These are phyloP conservation scores for Aspergillus biplanus DNA, from an alignment of 495 filamentous ascomycete species.

Conservation along the genomic window DNA sequence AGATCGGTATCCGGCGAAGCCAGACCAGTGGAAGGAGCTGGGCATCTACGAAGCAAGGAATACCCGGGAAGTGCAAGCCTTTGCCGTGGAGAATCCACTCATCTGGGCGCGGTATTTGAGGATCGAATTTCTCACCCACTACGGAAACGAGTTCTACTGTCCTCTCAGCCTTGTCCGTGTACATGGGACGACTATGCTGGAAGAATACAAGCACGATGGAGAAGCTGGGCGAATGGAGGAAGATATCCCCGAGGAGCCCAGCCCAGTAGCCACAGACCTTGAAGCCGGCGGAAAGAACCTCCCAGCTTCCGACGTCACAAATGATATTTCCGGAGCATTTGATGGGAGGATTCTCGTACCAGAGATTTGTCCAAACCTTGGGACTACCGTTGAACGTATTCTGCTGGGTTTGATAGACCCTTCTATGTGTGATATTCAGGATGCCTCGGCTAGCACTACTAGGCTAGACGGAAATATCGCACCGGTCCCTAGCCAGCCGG, in stretches of 20 bases:
- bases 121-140: constrained; percentile 90
- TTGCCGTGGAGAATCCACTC: constrained; percentile 86
- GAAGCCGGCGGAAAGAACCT: constrained; percentile 14
- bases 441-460: constrained; percentile 16
- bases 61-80: constrained; percentile 90
- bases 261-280: constrained; percentile 42
- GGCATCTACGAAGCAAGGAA: constrained; percentile 90
- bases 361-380: constrained; percentile 23
- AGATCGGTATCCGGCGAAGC: constrained; percentile 89
- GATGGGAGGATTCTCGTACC: background rate
- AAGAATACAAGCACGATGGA: constrained; percentile 79
- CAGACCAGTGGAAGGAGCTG: constrained; percentile 87
- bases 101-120: constrained; percentile 95
- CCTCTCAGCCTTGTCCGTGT: constrained; percentile 88
- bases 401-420: constrained; percentile 19
- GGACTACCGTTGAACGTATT: constrained; percentile 21
- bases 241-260: constrained; percentile 48
- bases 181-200: constrained; percentile 96
- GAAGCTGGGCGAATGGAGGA: constrained; percentile 64
- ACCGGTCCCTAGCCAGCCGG: constrained; percentile 14
- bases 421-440: constrained; percentile 27
- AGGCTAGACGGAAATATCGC: constrained; percentile 15
- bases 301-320: background rate
- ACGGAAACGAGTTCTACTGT: constrained; percentile 95
- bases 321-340: background rate